A percentile compares a stretch with the other conserved stretches of the same genome.
Conservation (phyloP, 2,329 filamentous ascomycete species). For the Verticillium nonalfalfae region DNA sequence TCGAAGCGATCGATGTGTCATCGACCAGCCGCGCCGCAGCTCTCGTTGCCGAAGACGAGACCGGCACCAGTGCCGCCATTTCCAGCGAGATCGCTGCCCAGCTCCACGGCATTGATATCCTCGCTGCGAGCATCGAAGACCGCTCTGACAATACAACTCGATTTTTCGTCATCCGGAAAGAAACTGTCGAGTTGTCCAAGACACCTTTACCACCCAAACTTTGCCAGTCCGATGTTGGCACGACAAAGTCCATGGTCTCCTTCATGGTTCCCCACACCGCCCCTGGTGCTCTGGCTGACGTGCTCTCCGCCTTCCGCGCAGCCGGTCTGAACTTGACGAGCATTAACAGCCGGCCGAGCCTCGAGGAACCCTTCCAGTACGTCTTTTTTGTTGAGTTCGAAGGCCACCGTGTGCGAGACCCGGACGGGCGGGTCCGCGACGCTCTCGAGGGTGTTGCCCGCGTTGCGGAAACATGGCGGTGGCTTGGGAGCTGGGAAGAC, state of each 20-base stretch:
- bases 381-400: slow-evolving; percentile 92
- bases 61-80: slow-evolving; percentile 67
- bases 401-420: slow-evolving; percentile 49
- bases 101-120: slow-evolving; percentile 59
- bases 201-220: slow-evolving; percentile 4
- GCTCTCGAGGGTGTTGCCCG: slow-evolving; percentile 52
- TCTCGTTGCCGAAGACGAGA: slow-evolving; percentile 55
- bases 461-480: slow-evolving; percentile 58
- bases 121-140: slow-evolving; percentile 68
- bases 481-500: slow-evolving; percentile 63
- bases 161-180: slow-evolving; percentile 60
- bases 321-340: slow-evolving; percentile 77
- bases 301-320: slow-evolving; percentile 69
- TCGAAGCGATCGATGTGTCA: slow-evolving; percentile 77
- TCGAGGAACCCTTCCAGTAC: slow-evolving; percentile 75
- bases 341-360: slow-evolving; percentile 80
- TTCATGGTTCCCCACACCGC: slow-evolving; percentile 75
- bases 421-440: slow-evolving; percentile 49
- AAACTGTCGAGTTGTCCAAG: slow-evolving; percentile 14
- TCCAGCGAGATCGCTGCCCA: slow-evolving; percentile 68
- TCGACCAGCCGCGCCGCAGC: slow-evolving; percentile 83
- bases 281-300: slow-evolving; percentile 78
- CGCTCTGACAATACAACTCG: slow-evolving; percentile 69
- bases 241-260: slow-evolving; percentile 67
- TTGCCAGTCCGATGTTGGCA: slow-evolving; percentile 4